A percentile compares a stretch with the other conserved stretches of the same genome.
Evolutionary conservation across 371 early-diverging fungal genomes (phyloP).

Genomic region (Circinella minor): DNA sequence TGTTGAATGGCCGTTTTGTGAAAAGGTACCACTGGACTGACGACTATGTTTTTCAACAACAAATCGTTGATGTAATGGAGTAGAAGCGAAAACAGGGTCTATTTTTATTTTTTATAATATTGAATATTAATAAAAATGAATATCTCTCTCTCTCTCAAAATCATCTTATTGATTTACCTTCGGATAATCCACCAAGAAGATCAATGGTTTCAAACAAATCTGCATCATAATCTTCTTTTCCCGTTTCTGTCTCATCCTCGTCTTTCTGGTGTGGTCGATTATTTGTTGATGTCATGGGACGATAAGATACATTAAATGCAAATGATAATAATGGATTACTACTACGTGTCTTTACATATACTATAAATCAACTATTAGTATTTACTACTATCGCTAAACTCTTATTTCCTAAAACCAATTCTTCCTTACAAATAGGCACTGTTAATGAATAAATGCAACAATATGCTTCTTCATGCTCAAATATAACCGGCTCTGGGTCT

Average conservation of each 20-base stretch:
- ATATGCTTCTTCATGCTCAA: slow-evolving; percentile 53
- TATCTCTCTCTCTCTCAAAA: neutral
- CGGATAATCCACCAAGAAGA: slow-evolving; percentile 57
- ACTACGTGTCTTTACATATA: slow-evolving; percentile 34
- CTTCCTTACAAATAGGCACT: slow-evolving; percentile 62
- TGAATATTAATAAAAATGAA: too few species aligned
- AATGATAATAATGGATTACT: slow-evolving; percentile 46
- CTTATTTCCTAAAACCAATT: too few species aligned
- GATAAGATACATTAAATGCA: slow-evolving; percentile 52
- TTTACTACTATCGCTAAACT: too few species aligned
- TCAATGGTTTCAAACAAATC: slow-evolving; percentile 67
- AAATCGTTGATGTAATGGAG: slow-evolving; percentile 39
- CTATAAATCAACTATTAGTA: slow-evolving; percentile 7
- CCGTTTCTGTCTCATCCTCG: slow-evolving; percentile 47
- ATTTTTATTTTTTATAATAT: neutral
- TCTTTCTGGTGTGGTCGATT: slow-evolving; percentile 34
- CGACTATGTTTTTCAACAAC: slow-evolving; percentile 39
- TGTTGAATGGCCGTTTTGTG: slow-evolving; percentile 22
- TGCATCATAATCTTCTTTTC: slow-evolving; percentile 55
- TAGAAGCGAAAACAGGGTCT: slow-evolving; percentile 34
- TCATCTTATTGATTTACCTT: slow-evolving; percentile 39
- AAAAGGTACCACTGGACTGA: slow-evolving; percentile 27
- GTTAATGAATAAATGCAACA: slow-evolving; percentile 61
- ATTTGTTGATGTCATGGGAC: slow-evolving; percentile 39
- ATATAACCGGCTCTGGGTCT: slow-evolving; percentile 50